Evolutionary conservation across 2,329 filamentous ascomycete species (phyloP).

Genomic region (Chaetomium olivaceum): DNA sequence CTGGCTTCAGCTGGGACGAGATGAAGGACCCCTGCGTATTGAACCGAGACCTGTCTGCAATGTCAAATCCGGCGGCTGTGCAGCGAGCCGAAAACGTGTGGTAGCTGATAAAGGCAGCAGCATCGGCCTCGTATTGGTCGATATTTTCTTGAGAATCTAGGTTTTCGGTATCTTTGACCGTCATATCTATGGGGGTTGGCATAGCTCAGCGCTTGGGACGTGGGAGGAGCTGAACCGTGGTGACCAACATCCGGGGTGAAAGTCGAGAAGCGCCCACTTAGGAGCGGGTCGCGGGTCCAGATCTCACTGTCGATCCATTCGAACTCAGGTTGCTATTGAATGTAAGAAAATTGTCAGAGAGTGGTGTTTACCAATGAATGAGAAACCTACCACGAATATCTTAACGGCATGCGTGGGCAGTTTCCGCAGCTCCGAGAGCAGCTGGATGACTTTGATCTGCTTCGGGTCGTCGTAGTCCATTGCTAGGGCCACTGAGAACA

Average conservation of each 20-base stretch:
- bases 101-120: background rate
- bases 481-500: background rate
- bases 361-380: too few relatives aligned
- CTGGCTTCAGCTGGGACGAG: background rate
- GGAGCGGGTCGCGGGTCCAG: conserved; percentile 10
- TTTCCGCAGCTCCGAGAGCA: conserved; percentile 6
- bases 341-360: background rate
- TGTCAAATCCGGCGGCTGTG: background rate
- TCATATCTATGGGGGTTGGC: background rate
- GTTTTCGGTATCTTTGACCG: background rate
- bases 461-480: conserved; percentile 13
- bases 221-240: too few relatives aligned
- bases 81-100: conserved; percentile 2
- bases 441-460: conserved; percentile 13
- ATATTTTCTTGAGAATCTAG: background rate
- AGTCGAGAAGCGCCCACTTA: background rate
- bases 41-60: background rate
- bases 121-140: background rate
- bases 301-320: conserved; percentile 10
- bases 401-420: conserved; percentile 3
- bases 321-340: conserved; percentile 5
- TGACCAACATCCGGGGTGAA: background rate
- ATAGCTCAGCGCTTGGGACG: background rate
- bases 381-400: conserved; percentile 3
- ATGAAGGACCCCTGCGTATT: background rate